A percentile compares a stretch with the other conserved stretches of the same genome.
Conservation (phyloP, 2,329 filamentous ascomycete species). For the Rhytidhysteron rufulum region DNA sequence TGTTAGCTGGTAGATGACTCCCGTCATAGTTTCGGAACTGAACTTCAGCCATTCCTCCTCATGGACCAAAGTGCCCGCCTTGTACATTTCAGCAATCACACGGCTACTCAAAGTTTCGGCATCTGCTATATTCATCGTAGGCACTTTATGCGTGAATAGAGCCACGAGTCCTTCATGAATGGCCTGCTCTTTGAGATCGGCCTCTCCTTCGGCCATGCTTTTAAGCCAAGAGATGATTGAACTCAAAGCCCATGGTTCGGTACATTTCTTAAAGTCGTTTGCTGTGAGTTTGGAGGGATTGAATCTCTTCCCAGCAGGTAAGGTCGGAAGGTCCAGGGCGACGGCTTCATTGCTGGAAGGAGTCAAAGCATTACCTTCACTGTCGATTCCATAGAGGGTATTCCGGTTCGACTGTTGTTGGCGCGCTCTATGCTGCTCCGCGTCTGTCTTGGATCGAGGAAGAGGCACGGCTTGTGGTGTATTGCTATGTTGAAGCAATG, state of each 20-base stretch:
- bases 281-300: conserved; percentile 77
- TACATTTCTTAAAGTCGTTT: conserved; percentile 77
- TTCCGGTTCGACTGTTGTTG: conserved; percentile 40
- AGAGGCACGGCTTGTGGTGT: conserved; percentile 76
- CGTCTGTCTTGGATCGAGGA: conserved; percentile 91
- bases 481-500: conserved; percentile 75
- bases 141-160: conserved; percentile 90
- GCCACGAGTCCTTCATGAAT: conserved; percentile 84
- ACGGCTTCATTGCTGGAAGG: conserved; percentile 45
- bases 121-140: conserved; percentile 97
- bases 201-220: conserved; percentile 85
- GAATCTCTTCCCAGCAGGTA: conserved; percentile 79
- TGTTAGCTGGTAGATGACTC: conserved; percentile 90
- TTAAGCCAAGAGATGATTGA: conserved; percentile 83
- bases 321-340: conserved; percentile 75
- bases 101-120: conserved; percentile 79
- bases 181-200: conserved; percentile 77
- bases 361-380: conserved; percentile 56
- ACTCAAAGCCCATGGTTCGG: conserved; percentile 90
- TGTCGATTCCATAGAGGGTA: conserved; percentile 33
- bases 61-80: conserved; percentile 70
- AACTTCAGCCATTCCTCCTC: conserved; percentile 99
- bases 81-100: conserved; percentile 77
- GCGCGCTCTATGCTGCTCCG: conserved; percentile 57
- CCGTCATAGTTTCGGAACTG: conserved; percentile 72